Conservation (phyloP, 2,329 filamentous ascomycete species). For the Colletotrichum sp. region DNA sequence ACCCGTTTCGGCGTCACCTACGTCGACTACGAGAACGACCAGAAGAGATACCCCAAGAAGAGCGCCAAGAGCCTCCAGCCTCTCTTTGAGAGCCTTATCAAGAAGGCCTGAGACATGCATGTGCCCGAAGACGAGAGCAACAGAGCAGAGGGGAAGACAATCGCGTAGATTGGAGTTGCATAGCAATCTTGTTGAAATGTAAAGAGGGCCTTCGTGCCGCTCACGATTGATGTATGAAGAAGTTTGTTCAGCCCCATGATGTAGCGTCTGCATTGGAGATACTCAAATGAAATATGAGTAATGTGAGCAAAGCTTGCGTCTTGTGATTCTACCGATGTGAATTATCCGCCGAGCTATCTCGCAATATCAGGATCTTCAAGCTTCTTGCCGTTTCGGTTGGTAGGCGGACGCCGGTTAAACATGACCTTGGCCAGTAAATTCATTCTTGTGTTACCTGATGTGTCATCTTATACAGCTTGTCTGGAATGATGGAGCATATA, state of each 20-base stretch:
- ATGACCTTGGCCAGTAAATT: neutral
- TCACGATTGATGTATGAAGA: conserved; percentile 10
- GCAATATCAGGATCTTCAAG: neutral
- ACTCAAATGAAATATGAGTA: neutral
- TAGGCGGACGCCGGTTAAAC: neutral
- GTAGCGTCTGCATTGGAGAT: neutral
- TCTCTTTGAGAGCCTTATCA: conserved; percentile 73
- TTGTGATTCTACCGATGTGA: neutral
- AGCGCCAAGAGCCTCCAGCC: conserved; percentile 74
- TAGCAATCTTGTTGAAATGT: neutral
- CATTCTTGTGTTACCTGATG: neutral
- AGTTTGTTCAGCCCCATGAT: neutral
- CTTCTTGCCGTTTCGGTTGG: neutral
- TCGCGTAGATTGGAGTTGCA: neutral
- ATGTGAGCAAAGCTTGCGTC: neutral
- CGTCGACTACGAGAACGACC: conserved; percentile 80
- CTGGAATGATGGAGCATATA: neutral
- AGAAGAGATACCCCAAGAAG: conserved; percentile 84
- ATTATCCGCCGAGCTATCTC: neutral
- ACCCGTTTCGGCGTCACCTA: conserved; percentile 85
- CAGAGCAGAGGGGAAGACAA: neutral
- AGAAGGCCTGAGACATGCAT: conserved; percentile 52
- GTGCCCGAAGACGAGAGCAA: neutral
- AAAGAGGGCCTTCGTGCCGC: neutral
- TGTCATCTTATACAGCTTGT: neutral